Evolutionary conservation across 2,329 filamentous ascomycete species (phyloP).

Genomic region (Pestalotiopsis sp.): DNA sequence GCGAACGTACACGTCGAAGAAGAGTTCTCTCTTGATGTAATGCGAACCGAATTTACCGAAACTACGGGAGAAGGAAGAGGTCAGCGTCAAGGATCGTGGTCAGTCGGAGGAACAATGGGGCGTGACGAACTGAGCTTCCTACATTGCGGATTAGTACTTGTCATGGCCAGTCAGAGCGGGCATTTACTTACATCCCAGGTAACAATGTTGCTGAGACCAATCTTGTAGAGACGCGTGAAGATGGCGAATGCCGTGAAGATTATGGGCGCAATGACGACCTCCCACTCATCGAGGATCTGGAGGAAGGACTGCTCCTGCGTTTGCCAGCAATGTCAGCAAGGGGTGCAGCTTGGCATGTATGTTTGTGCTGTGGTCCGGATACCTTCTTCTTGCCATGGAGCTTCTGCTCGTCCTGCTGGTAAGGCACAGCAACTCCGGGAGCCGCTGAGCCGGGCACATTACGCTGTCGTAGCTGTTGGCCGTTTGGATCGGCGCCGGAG

Average conservation of each 20-base stretch:
- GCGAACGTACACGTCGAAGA: slow-evolving; percentile 72
- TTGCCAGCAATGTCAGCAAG: slow-evolving; percentile 6
- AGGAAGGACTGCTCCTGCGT: slow-evolving; percentile 58
- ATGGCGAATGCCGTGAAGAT: slow-evolving; percentile 64
- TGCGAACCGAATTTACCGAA: slow-evolving; percentile 99
- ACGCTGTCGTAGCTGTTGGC: slow-evolving; percentile 60
- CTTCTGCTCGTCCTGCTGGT: slow-evolving; percentile 62
- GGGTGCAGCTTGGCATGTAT: background rate
- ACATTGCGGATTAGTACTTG: background rate
- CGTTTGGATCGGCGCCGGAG: slow-evolving; percentile 60
- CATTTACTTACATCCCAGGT: slow-evolving; percentile 58
- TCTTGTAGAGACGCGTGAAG: slow-evolving; percentile 71
- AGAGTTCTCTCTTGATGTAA: slow-evolving; percentile 98
- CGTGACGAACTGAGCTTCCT: slow-evolving; percentile 61
- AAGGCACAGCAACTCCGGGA: slow-evolving; percentile 35
- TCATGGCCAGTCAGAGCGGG: background rate
- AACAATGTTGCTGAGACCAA: slow-evolving; percentile 68
- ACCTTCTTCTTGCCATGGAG: slow-evolving; percentile 59
- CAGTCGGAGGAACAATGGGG: slow-evolving; percentile 3
- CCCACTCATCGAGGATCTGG: slow-evolving; percentile 65
- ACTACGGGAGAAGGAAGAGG: slow-evolving; percentile 43
- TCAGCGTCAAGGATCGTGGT: slow-evolving; percentile 28
- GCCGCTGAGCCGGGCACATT: slow-evolving; percentile 49
- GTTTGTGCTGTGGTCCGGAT: slow-evolving; percentile 14
- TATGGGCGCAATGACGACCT: slow-evolving; percentile 63